Evolutionary conservation across 495 filamentous ascomycete genomes (phyloP).

Genomic region (Tuber melanosporum): DNA sequence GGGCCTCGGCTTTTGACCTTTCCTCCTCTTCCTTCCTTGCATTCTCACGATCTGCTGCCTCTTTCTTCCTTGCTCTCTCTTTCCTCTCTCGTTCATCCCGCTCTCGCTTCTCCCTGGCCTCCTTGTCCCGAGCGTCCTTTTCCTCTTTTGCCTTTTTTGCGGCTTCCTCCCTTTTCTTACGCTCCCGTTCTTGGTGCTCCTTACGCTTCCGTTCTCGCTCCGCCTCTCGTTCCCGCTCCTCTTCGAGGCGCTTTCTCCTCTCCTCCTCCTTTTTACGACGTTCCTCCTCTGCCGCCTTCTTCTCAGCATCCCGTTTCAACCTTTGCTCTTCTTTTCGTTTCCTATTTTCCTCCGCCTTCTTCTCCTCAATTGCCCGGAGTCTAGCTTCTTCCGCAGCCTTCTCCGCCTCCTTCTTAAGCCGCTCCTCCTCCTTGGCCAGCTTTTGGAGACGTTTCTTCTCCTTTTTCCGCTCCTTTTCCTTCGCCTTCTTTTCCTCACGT

Average conservation of each 20-base stretch:
- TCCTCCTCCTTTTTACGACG: slow-evolving; percentile 88
- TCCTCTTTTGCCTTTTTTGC: slow-evolving; percentile 58
- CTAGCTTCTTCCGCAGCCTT: slow-evolving; percentile 87
- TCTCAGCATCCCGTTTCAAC: slow-evolving; percentile 79
- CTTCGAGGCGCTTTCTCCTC: slow-evolving; percentile 82
- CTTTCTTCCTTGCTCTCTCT: slow-evolving; percentile 55
- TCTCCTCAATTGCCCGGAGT: slow-evolving; percentile 65
- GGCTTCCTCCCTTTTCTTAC: slow-evolving; percentile 61
- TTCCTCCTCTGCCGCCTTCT: slow-evolving; percentile 86
- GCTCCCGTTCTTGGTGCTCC: slow-evolving; percentile 77
- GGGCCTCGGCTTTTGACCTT: slow-evolving; percentile 48
- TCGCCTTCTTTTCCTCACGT: slow-evolving; percentile 84
- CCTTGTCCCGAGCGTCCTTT: slow-evolving; percentile 65
- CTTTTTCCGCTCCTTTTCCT: slow-evolving; percentile 87
- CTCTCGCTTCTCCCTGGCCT: slow-evolving; percentile 64
- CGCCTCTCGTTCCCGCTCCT: slow-evolving; percentile 68
- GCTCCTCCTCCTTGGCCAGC: slow-evolving; percentile 81
- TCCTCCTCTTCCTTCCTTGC: slow-evolving; percentile 58
- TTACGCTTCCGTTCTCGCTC: slow-evolving; percentile 70
- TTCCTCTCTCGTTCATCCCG: slow-evolving; percentile 70
- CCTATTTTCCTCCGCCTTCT: slow-evolving; percentile 71
- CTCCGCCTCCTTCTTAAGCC: slow-evolving; percentile 74
- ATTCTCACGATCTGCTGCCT: slow-evolving; percentile 63
- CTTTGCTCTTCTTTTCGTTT: slow-evolving; percentile 78
- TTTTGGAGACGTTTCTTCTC: slow-evolving; percentile 82